phyloP scores from a whole-genome alignment of 345 rosid species.

The Citrus inodora region DNA sequence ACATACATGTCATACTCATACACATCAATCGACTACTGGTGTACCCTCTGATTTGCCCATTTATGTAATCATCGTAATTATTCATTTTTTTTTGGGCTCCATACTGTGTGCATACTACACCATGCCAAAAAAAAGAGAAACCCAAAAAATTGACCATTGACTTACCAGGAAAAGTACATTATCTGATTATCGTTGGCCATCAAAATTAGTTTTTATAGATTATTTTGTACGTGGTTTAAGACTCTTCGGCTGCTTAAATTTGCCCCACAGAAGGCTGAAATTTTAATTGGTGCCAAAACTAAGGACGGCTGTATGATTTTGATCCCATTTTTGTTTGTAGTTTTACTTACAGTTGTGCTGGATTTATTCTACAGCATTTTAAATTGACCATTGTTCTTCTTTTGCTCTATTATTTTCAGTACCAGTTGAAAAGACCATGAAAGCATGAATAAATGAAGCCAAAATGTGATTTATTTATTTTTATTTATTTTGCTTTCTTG shows the following conservation, averaged over 20 bases:
- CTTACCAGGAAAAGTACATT: neutral
- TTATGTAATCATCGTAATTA: neutral
- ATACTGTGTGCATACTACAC: neutral
- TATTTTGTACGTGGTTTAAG: neutral
- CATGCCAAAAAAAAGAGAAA: neutral
- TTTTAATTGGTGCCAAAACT: neutral
- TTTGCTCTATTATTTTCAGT: neutral
- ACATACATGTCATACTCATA: neutral
- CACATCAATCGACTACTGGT: neutral
- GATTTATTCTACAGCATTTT: neutral
- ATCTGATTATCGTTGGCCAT: neutral
- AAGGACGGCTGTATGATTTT: conserved; percentile 1
- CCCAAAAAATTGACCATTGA: neutral
- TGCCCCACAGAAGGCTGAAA: neutral
- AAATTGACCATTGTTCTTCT: neutral
- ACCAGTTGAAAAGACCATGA: neutral
- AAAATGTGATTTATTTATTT: neutral
- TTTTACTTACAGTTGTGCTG: neutral
- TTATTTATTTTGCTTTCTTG: neutral
- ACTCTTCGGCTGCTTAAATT: neutral
- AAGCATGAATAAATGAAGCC: neutral
- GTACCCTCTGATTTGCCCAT: neutral
- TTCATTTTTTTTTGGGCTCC: neutral
- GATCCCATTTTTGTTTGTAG: conserved; percentile 4
- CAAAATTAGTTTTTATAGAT: neutral